Evolutionary conservation across 305 asterid species (phyloP), one percentile per base, ranked within the genome.

Genomic region (Solanum hybrid): DNA sequence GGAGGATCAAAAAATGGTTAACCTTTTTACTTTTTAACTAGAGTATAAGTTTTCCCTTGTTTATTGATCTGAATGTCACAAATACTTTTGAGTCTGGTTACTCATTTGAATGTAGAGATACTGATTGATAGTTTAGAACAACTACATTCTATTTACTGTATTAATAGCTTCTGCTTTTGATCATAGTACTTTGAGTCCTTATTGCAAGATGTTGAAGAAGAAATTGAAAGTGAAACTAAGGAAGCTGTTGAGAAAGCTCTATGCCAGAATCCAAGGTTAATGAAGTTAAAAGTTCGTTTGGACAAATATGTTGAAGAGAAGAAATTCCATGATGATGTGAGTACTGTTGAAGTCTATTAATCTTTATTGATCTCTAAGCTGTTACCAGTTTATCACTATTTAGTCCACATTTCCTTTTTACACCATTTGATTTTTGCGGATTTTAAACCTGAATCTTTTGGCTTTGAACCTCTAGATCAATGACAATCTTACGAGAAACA

Each of bases 1-100:
- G 89, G 99, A 97, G 91, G 95, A 91, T 94, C 99, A 97, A 93
- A 97, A 94, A 94, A 90, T 76, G 92, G 99, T 95, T 35, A 93
- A 89, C 79, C 46, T 92, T 88, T 90, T 64, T 87, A 24, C 46
- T 85, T 34, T 27, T 80, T 87, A 60, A 36, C 64, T 79, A 76
- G 69, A 76, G n/a, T 56, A 29, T 76, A 26, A 29, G 72, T 51
- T 88, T 92, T 32, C 32, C 77, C 17, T 71, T 85, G 35, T 75
- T 89, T 85, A 69, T 24, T 79, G 14, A 60, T 29, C 40, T 85
- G 42, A 46, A 46, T 75, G 56, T 46, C 42, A 46, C 4, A 5
- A 32, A 77, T 31, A 13, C 6, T 73, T 38, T 78, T 64, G 10
- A 35, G 56, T 31, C 72, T 88, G 87, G 87, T 1, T 85, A 51